Evolutionary conservation across 2,329 filamentous ascomycete species (phyloP).

Genomic region (Aspergillus luchuensis): DNA sequence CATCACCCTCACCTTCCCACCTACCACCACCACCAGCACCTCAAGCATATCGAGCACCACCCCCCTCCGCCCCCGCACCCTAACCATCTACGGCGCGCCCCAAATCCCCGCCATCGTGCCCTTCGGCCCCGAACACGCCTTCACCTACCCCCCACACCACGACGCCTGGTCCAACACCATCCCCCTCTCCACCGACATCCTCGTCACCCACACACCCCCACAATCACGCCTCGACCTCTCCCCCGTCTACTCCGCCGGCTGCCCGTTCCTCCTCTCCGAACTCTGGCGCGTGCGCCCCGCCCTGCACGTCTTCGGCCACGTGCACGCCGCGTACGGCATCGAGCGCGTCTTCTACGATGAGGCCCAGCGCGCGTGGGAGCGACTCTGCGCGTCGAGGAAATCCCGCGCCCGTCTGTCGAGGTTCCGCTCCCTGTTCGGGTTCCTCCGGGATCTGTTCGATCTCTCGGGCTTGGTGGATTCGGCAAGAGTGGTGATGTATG

Average conservation of each 20-base stretch:
- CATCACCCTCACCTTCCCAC: conserved; percentile 62
- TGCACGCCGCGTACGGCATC: conserved; percentile 73
- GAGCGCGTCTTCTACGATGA: conserved; percentile 75
- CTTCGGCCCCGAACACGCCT: conserved; percentile 71
- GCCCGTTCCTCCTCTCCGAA: conserved; percentile 69
- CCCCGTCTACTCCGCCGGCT: conserved; percentile 65
- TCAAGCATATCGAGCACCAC: conserved; percentile 53
- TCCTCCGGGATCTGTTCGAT: conserved; percentile 42
- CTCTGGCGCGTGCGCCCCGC: conserved; percentile 72
- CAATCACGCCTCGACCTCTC: conserved; percentile 65
- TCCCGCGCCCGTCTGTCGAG: conserved; percentile 26
- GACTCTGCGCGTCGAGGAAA: conserved; percentile 51
- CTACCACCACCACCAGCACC: conserved; percentile 37
- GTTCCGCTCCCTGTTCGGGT: conserved; percentile 28
- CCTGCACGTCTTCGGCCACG: conserved; percentile 82
- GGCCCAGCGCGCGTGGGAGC: conserved; percentile 70
- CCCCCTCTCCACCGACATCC: conserved; percentile 71
- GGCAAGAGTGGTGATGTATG: conserved; percentile 54
- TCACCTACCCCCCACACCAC: conserved; percentile 68
- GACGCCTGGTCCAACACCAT: conserved; percentile 74
- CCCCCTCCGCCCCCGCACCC: conserved; percentile 54
- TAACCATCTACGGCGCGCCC: conserved; percentile 78
- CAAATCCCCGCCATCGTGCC: conserved; percentile 69
- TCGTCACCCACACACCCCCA: conserved; percentile 81
- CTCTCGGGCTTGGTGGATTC: conserved; percentile 51